Evolutionary conservation across 2,329 filamentous ascomycete species (phyloP), one percentile per base, ranked within the genome.

Genomic region (Ampelomyces quisqualis): DNA sequence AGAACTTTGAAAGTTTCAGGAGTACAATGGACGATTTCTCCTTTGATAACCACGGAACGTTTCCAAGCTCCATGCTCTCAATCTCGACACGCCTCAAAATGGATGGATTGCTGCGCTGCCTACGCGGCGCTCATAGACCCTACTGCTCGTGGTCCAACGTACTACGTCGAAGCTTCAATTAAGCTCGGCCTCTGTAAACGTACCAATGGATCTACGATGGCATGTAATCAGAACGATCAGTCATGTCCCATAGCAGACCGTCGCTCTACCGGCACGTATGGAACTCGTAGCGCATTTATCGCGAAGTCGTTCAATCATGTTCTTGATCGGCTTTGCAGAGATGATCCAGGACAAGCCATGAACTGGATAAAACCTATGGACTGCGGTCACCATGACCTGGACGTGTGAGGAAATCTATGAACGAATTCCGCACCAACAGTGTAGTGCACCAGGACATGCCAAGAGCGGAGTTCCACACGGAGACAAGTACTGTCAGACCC

Each of bases 261-360:
- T 40, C 43, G 19, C 40, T 43, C 41, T 48, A 49, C 53, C 53
- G 44, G 35, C 29, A 44, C 43, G 39, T 39, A 28, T 43, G 53
- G 43, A 55, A 33, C 38, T 49, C 43, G 52, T 60, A 59, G 58
- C 50, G 49, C 47, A 36, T 33, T 22, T 18, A 35, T 47, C 34
- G 55, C 51, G 47, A 55, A 33, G 53, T 52, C 53, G 58, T 52
- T 57, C 57, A 60, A 53, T 51, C 13, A 56, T 61, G 49, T 49
- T 54, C 34, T 53, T 55, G 49, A 52, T 56, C 58, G 52, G 49
- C 55, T 30, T n/a, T n/a, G n/a, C n/a, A n/a, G 19, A 40, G 46
- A 44, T 39, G 18, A 45, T 45, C 56, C 40, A 46, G 30, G 29
- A 32, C n/a, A 43, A 22, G n/a, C n/a, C n/a, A n/a, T n/a, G n/a